Conservation (phyloP, 352 stramenopile species). For the Pythium insidiosum region DNA sequence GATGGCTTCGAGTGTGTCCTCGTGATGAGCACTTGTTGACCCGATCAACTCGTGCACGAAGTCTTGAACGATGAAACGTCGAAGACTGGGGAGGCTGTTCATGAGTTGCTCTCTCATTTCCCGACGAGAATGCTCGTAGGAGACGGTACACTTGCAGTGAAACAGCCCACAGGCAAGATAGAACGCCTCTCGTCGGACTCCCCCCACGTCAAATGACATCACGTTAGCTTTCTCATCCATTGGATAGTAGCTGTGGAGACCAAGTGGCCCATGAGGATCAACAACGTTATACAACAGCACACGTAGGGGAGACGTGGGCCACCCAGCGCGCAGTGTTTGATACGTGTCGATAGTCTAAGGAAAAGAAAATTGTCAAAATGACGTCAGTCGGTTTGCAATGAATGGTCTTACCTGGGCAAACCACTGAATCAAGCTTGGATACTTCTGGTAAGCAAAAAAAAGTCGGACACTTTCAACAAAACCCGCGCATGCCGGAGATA, state of each 20-base stretch:
- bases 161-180: conserved; percentile 73
- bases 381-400: too few species aligned
- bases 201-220: conserved; percentile 27
- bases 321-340: conserved; percentile 62
- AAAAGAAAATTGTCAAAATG: too few species aligned
- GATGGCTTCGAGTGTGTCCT: conserved; percentile 47
- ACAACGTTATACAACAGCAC: conserved; percentile 71
- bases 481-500: conserved; percentile 31
- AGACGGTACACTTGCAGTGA: conserved; percentile 45
- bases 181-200: conserved; percentile 65
- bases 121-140: conserved; percentile 48
- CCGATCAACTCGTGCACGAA: conserved; percentile 44
- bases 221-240: conserved; percentile 20
- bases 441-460: conserved; percentile 79
- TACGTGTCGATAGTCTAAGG: conserved; percentile 69
- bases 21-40: conserved; percentile 16
- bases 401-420: conserved; percentile 71
- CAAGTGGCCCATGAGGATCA: conserved; percentile 68
- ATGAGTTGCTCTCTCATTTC: not conserved
- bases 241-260: conserved; percentile 78
- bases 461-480: conserved; percentile 72
- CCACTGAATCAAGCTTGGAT: conserved; percentile 75
- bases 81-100: conserved; percentile 15
- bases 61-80: conserved; percentile 47
- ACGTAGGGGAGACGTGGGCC: conserved; percentile 45